phyloP scores from a whole-genome alignment of 345 rosid genomes.

The Brassica nigra region DNA sequence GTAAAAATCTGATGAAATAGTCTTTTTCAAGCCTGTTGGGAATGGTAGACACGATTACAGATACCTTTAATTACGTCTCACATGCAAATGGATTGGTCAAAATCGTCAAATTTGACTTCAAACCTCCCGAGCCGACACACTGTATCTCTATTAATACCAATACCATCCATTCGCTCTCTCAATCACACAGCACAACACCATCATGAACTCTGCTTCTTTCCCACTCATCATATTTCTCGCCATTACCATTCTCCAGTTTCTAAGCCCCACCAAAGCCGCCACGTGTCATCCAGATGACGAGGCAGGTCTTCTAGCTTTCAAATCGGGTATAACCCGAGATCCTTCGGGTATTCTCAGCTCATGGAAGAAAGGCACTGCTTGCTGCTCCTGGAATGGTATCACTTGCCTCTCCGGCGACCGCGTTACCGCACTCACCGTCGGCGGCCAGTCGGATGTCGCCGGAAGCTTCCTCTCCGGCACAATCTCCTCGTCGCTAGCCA shows the following conservation, averaged over 20 bases:
- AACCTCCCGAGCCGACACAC: neutral
- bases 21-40: neutral
- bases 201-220: constrained; percentile 20
- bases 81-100: neutral
- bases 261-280: constrained; percentile 43
- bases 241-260: constrained; percentile 7
- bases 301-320: constrained; percentile 67
- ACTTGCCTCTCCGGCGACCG: constrained; percentile 48
- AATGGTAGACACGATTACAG: neutral
- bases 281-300: constrained; percentile 68
- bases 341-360: constrained; percentile 64
- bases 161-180: neutral
- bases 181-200: neutral
- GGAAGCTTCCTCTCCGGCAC: constrained; percentile 56
- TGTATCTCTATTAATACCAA: neutral
- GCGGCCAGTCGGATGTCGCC: neutral
- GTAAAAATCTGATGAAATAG: neutral
- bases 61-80: neutral
- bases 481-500: constrained; percentile 56
- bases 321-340: constrained; percentile 55
- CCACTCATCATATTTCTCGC: constrained; percentile 23
- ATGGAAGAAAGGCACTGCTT: constrained; percentile 62
- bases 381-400: constrained; percentile 62
- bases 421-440: constrained; percentile 49
- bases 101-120: neutral